Evolutionary conservation across 495 filamentous ascomycete genomes (phyloP).

Genomic region (Hypoxylon fragiforme): DNA sequence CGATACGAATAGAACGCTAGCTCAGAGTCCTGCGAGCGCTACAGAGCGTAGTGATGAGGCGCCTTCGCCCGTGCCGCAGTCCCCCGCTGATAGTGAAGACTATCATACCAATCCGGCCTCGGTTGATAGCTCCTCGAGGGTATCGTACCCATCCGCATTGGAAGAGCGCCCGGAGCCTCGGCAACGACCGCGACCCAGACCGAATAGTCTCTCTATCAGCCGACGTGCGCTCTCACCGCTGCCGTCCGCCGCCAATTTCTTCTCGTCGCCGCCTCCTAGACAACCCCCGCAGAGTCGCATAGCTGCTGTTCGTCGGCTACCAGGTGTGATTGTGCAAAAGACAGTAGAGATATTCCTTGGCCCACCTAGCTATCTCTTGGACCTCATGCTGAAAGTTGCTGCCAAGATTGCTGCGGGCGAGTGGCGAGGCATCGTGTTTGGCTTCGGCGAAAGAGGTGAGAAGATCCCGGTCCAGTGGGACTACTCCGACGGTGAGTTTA

Average conservation of each 20-base stretch:
- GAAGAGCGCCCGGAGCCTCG: constrained; percentile 17
- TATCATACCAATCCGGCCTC: constrained; percentile 2
- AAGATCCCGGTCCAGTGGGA: constrained; percentile 60
- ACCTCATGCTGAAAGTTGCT: constrained; percentile 78
- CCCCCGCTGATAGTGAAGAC: constrained; percentile 2
- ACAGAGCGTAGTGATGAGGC: constrained; percentile 12
- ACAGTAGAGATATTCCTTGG: constrained; percentile 74
- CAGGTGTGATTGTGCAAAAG: constrained; percentile 70
- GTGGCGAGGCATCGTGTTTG: constrained; percentile 55
- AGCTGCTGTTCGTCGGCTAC: constrained; percentile 56
- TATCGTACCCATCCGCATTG: constrained; percentile 15
- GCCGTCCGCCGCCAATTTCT: constrained; percentile 66
- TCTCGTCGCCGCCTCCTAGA: constrained; percentile 53
- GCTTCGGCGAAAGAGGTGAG: constrained; percentile 52
- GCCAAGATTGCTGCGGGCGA: constrained; percentile 70
- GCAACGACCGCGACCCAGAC: constrained; percentile 21
- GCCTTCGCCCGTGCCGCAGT: constrained; percentile 8
- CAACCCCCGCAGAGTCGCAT: constrained; percentile 38
- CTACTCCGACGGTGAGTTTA: constrained; percentile 50
- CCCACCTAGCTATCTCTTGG: constrained; percentile 73
- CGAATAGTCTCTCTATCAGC: constrained; percentile 51
- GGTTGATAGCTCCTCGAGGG: not conserved
- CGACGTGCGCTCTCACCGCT: constrained; percentile 70
- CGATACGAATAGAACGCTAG: constrained; percentile 29
- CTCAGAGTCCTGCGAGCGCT: constrained; percentile 12